phyloP scores from a whole-genome alignment of 805 yeast genomes.

The Diddensiella caesifluorescens region DNA sequence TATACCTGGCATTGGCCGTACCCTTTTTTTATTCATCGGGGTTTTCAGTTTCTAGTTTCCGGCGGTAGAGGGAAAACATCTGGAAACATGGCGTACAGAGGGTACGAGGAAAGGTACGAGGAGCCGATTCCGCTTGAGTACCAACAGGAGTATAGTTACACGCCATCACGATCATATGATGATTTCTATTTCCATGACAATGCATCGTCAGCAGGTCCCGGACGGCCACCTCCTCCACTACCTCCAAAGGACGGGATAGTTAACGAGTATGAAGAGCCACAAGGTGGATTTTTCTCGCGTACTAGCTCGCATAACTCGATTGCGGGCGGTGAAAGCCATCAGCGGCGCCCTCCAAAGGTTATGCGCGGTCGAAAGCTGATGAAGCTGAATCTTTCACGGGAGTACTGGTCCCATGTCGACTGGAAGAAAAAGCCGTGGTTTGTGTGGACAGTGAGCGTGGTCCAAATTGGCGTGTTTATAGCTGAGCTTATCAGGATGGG shows the following conservation, averaged over 20 bases:
- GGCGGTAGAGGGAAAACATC: no score
- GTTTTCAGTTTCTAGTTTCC: no score
- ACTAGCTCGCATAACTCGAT: slow-evolving; percentile 1
- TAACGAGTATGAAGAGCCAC: neutral
- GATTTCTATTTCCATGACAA: neutral
- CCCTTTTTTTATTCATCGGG: no score
- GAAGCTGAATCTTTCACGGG: neutral
- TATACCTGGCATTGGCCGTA: no score
- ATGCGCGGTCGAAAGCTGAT: neutral
- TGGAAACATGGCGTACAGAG: neutral
- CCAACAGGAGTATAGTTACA: neutral
- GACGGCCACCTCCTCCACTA: slow-evolving; percentile 4
- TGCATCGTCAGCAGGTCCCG: neutral
- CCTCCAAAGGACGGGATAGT: slow-evolving; percentile 1
- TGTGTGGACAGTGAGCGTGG: slow-evolving; percentile 24
- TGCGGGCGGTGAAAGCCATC: neutral
- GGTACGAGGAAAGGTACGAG: neutral
- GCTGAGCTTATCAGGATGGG: slow-evolving; percentile 58
- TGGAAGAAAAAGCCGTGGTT: slow-evolving; percentile 31
- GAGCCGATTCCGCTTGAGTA: slow-evolving; percentile 1
- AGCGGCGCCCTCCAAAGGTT: neutral
- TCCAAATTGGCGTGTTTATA: slow-evolving; percentile 50
- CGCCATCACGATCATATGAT: neutral
- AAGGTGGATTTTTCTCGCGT: neutral
- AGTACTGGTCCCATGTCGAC: slow-evolving; percentile 5